Percentiles rank a stretch among this genome's conserved stretches.
Conservation (phyloP, 1,284 basidiomycete species). For the Takashimella tepidaria region DNA sequence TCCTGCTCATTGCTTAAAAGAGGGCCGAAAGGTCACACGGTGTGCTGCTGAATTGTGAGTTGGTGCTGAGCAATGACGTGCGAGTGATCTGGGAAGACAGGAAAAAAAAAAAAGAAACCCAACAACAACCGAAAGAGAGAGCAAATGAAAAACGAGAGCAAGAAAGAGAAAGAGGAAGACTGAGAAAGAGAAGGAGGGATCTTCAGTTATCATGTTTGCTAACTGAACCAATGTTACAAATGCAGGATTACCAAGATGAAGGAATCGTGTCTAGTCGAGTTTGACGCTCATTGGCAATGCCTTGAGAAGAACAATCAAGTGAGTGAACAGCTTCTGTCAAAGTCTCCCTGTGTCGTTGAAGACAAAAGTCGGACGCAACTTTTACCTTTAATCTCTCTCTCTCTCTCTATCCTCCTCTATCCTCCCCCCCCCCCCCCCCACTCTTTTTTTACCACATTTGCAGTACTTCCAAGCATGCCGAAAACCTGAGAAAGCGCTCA, state of each 20-base stretch:
- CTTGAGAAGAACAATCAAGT: constrained; percentile 95
- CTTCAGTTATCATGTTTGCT: not conserved
- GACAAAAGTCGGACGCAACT: not conserved
- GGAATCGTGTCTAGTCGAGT: constrained; percentile 83
- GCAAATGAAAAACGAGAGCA: not conserved
- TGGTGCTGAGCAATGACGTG: not conserved
- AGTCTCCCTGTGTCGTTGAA: not conserved
- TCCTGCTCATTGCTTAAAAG: constrained; percentile 90
- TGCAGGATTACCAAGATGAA: constrained; percentile 84
- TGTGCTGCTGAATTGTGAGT: constrained; percentile 92
- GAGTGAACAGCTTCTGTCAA: too few species aligned
- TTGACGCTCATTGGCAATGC: constrained; percentile 92
- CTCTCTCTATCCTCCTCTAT: not conserved
- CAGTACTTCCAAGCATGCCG: constrained; percentile 90
- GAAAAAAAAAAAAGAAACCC: too few species aligned
- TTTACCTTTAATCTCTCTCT: not conserved
- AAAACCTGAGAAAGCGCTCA: constrained; percentile 81
- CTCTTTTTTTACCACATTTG: not conserved
- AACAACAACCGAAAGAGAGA: not conserved
- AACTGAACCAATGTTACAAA: not conserved
- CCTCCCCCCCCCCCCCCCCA: not conserved
- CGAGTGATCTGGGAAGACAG: too few species aligned
- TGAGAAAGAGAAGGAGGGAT: not conserved
- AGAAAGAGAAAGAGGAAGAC: not conserved
- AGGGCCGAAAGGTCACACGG: constrained; percentile 91